Conservation (phyloP, 306 rosid genomes). For the Arachis hypogaea region DNA sequence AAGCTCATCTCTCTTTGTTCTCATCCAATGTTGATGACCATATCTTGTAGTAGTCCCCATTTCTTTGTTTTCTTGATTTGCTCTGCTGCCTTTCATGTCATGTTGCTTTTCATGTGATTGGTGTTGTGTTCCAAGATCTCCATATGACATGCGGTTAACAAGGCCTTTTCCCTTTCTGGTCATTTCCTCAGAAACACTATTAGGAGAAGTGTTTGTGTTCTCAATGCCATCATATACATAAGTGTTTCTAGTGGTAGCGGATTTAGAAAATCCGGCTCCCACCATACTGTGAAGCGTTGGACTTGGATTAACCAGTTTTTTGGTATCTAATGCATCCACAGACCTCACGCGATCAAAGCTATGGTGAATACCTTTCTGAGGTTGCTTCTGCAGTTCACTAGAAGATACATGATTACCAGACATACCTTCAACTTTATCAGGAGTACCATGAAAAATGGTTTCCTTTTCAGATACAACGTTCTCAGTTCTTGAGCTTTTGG, state of each 20-base stretch:
- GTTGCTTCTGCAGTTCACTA: conserved; percentile 45
- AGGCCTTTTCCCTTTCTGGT: conserved; percentile 48
- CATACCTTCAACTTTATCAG: conserved; percentile 38
- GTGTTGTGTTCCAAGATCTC: conserved; percentile 43
- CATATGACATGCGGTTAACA: conserved; percentile 29
- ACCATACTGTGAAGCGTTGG: conserved; percentile 42
- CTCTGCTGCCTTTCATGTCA: conserved; percentile 41
- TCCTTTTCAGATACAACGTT: conserved; percentile 30
- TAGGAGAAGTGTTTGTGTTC: conserved; percentile 30
- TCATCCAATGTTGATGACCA: conserved; percentile 44
- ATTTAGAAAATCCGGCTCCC: conserved; percentile 46
- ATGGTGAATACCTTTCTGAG: conserved; percentile 30
- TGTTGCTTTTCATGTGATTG: conserved; percentile 49
- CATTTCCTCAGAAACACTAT: conserved; percentile 52
- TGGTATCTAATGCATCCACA: conserved; percentile 36
- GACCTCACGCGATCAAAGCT: conserved; percentile 42
- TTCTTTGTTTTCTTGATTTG: conserved; percentile 49
- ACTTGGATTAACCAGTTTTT: conserved; percentile 42
- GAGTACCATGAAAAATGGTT: conserved; percentile 41
- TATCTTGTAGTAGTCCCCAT: conserved; percentile 51
- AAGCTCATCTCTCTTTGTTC: conserved; percentile 51
- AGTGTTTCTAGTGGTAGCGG: conserved; percentile 46
- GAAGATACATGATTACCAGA: conserved; percentile 45
- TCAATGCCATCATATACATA: conserved; percentile 58
- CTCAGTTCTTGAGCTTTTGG: conserved; percentile 45